phyloP scores from a whole-genome alignment of 2,329 filamentous ascomycete genomes.

The Orbilia blumenaviensis region DNA sequence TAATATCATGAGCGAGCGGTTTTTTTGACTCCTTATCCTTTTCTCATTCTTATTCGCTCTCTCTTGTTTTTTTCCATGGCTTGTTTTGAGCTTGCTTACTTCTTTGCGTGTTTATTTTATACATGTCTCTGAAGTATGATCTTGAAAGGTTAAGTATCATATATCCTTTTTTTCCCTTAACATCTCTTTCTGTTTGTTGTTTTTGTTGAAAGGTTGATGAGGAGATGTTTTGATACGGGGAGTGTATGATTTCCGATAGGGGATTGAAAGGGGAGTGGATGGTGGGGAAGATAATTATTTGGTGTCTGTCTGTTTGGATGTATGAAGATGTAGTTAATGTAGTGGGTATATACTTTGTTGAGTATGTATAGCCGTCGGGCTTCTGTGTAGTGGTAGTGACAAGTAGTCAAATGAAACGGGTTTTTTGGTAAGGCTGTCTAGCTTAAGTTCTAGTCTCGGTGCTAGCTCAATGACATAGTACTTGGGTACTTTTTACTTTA shows the following conservation, averaged over 20 bases:
- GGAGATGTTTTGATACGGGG: conserved; percentile 2
- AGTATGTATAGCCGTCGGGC: no score
- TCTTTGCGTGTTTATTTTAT: neutral
- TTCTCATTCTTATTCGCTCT: conserved; percentile 4
- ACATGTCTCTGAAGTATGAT: neutral
- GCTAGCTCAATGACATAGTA: no score
- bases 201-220: neutral
- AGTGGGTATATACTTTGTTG: no score
- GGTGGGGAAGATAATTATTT: neutral
- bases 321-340: neutral
- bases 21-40: neutral
- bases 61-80: neutral
- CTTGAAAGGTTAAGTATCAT: neutral
- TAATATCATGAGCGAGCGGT: conserved; percentile 28
- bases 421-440: no score
- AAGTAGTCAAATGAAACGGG: no score
- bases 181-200: neutral
- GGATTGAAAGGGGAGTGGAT: no score
- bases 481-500: no score
- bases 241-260: conserved; percentile 39
- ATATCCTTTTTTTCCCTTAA: no score
- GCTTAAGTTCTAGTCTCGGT: no score
- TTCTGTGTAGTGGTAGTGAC: no score
- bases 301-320: neutral
- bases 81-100: neutral